These are phyloP conservation scores for Schizosaccharomyces versatilis DNA, from an alignment of 1,139 yeast species.

Conservation along the genomic window DNA sequence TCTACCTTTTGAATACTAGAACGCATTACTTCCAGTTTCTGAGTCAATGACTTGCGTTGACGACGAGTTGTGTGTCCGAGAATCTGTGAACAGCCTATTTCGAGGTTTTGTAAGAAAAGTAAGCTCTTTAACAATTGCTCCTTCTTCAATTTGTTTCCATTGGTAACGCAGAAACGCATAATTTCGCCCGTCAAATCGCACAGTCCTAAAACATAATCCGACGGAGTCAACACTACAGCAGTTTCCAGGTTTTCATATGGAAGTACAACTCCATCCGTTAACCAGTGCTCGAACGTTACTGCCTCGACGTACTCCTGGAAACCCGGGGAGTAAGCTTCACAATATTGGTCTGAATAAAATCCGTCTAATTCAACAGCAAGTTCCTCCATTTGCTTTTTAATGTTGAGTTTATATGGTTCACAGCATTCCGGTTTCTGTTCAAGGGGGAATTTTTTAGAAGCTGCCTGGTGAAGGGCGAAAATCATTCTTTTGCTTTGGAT, in stretches of 20 bases:
- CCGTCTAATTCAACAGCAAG: not conserved
- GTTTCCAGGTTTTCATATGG: not conserved
- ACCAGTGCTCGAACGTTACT: not conserved
- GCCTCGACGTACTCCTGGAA: conserved; percentile 3
- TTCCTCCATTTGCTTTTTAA: not conserved
- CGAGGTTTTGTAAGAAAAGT: not conserved
- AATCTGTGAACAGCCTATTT: not conserved
- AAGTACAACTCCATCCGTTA: not conserved
- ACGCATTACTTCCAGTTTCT: not conserved
- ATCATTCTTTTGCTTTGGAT: conserved; percentile 3
- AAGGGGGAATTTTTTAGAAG: not conserved
- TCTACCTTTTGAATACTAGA: not conserved
- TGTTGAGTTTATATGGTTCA: not conserved
- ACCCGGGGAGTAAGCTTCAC: not conserved
- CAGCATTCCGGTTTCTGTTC: not conserved
- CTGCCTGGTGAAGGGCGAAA: not conserved
- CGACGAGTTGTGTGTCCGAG: not conserved
- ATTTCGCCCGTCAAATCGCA: conserved; percentile 1
- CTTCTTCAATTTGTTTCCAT: not conserved
- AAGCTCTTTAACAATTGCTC: not conserved
- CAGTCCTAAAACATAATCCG: not conserved
- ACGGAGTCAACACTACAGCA: not conserved
- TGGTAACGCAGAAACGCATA: not conserved
- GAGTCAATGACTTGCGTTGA: not conserved
- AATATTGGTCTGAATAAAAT: not conserved